phyloP scores from a whole-genome alignment of 495 filamentous ascomycete genomes.

The Podospora bellae-mahoneyi region DNA sequence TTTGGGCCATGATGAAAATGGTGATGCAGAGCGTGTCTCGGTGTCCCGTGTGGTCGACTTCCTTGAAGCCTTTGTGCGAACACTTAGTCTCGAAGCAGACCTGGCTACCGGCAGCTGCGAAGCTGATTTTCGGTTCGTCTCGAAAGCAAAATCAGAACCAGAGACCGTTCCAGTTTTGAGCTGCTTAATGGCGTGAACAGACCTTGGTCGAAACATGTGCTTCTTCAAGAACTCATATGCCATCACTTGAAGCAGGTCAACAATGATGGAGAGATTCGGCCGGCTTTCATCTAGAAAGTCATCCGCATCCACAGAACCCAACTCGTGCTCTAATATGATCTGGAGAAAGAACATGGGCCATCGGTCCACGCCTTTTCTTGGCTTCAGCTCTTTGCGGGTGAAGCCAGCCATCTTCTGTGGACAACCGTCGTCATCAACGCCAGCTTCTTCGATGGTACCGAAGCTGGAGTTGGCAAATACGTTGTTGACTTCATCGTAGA shows the following conservation, averaged over 20 bases:
- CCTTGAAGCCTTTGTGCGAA: too few relatives aligned
- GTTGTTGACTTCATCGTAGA: constrained; percentile 77
- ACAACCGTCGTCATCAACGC: constrained; percentile 25
- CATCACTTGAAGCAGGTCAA: constrained; percentile 61
- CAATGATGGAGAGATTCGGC: constrained; percentile 42
- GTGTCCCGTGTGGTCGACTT: neutral
- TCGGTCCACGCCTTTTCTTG: constrained; percentile 66
- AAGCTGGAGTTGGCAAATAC: constrained; percentile 77
- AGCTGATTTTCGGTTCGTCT: neutral
- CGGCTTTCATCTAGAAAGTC: constrained; percentile 38
- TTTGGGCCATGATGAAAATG: constrained; percentile 63
- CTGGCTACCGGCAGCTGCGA: neutral
- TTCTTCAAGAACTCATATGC: constrained; percentile 65
- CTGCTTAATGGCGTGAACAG: constrained; percentile 24
- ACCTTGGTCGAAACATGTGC: constrained; percentile 58
- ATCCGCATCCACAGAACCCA: constrained; percentile 20
- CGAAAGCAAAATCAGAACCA: neutral
- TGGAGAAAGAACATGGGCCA: constrained; percentile 91
- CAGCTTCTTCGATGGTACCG: constrained; percentile 55
- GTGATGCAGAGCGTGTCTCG: constrained; percentile 28
- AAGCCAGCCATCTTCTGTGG: constrained; percentile 42
- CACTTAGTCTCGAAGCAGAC: neutral
- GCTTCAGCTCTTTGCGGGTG: constrained; percentile 56
- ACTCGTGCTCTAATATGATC: constrained; percentile 47
- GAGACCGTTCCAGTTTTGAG: constrained; percentile 16